Evolutionary conservation across 768 basidiomycete species (phyloP), one percentile per base, ranked within the genome.

Genomic region (Amanita subjunquillea): DNA sequence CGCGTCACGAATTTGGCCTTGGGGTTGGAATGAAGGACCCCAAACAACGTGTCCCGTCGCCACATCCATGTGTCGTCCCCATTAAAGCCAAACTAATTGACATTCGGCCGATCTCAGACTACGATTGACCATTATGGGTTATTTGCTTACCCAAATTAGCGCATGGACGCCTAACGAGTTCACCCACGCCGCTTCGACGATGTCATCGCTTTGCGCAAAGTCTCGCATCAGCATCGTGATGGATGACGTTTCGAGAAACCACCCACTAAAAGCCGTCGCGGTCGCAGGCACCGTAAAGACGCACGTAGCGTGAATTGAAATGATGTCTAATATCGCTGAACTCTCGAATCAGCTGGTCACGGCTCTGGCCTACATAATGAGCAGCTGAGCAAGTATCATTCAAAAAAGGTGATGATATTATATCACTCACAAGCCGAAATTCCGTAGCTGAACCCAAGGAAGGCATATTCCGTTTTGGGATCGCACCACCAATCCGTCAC

Each of bases 361-460:
- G 47, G 55, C 72, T 78, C 60, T 79, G 80, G 54, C 80, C 80
- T 23, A 25, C 17, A 46, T 6, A 7, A n/a, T 46, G 17, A 17
- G 17, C 15, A 39, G 45, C 8, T 29, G 15, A 7, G 29, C n/a
- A 23, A 45, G 4, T 4, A 45, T 29, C 25, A 23, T 8, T 6
- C 3, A 22, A n/a, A 15, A 36, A 22, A 20, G 25, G 17, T 17
- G 17, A 1, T 17, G 17, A 17, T 17, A 17, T 17, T 4, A 25
- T 4, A n/a, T 2, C 9, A 34, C 75, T 7, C 53, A 79, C 81
- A 83, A 4, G 68, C 71, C 29, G 76, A 73, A 32, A 83, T 67
- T 59, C 82, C 82, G 57, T 84, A 84, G 58, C 79, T 78, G 62
- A 84, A 83, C 0, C 81, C 82, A 41, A 83, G 59, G 63, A 84